Base-by-base conservation (phyloP, 2,329 filamentous ascomycete species). In the Cytospora paraplurivora region DNA sequence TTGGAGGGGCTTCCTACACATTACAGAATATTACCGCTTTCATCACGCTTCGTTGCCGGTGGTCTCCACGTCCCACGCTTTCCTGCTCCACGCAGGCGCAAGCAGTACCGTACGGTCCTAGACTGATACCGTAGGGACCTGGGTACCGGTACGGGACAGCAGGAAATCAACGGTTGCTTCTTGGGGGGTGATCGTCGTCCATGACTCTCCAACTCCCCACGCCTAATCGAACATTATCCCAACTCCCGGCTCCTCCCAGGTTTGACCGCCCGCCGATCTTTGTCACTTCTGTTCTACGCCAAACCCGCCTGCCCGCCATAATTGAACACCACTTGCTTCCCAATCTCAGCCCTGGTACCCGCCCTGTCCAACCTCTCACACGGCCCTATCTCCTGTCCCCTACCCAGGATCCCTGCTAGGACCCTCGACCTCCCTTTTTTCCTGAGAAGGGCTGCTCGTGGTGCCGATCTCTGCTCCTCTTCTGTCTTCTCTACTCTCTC, bases 381-480 rank as follows among this genome's bases (percentile, higher is more conserved):
- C 74, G 73, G 70, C 70, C 75, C 74, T 76, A 73, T 74, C 74
- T 75, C 74, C 52, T 58, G 37, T 50, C 49, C 55, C 55, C 57
- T 49, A 34, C 47, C 59, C 47, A 75, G 76, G 75, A 54, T 60
- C 37, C 58, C 50, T 54, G 50, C 50, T 54, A 41, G 37, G 27
- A 76, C 70, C 76, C 73, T 78, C 76, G 76, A 76, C 74, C 76
- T 73, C 77, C 68, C 67, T 69, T 64, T 67, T 68, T 69, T 63
- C 76, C 34, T 76, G 74, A 74, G 78, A 78, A 76, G 77, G 79
- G 79, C 81, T 76, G 81, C 79, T 77, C 76, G 76, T 73, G 44
- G 72, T 79, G 82, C 79, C 81, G 82, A 85, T 85, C 82, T 41
- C 58, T 60, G 37, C 38, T 54, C 37, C 27, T 27, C 27, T 27